Evolutionary conservation across 768 basidiomycete species (phyloP), one percentile per base, ranked within the genome.

Genomic region (Pleurotus pulmonarius): DNA sequence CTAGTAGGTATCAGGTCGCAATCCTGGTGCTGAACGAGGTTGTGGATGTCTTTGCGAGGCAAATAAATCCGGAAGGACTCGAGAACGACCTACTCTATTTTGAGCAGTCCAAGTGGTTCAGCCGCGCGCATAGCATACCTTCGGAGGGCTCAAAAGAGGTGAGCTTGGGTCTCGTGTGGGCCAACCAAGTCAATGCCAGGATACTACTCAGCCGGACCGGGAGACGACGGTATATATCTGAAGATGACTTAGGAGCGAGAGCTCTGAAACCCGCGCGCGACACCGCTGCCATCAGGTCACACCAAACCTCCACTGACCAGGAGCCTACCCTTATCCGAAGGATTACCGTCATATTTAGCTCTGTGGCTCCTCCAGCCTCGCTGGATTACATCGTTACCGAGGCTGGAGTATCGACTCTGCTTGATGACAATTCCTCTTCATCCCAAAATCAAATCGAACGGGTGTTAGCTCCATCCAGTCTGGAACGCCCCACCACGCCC

Each of bases 1-100:
- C 92, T 0, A 73, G 71, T 61, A 74, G 72, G 55, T 75, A 89
- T 64, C 72, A 75, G 26, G 67, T 95, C 20, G 91, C 91, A 0
- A 74, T 98, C 18, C 70, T 98, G 20, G 85, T 97, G 47, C 72
- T 98, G 51, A 98, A 98, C 71, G 92, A 95, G 69, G 94, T 95
- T 4, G 77, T 83, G 13, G 93, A 95, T 65, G 84, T 82, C n/a
- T 87, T 92, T 58, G 70, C 83, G 38, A 71, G 68, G 9, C 63
- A 58, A 16, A 25, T 58, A 26, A 59, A 67, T 43, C 58, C 61
- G n/a, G 59, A 64, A 9, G 69, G 63, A 26, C 59, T 58, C 3
- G 64, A 63, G 3, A 67, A 65, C 4, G 75, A 78, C 37, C 70
- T 90, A 26, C 57, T 81, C 7, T 97, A 96, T 65, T 76, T 78